Base-by-base conservation (phyloP, 768 basidiomycete species). In the Pisolithus marmoratus region DNA sequence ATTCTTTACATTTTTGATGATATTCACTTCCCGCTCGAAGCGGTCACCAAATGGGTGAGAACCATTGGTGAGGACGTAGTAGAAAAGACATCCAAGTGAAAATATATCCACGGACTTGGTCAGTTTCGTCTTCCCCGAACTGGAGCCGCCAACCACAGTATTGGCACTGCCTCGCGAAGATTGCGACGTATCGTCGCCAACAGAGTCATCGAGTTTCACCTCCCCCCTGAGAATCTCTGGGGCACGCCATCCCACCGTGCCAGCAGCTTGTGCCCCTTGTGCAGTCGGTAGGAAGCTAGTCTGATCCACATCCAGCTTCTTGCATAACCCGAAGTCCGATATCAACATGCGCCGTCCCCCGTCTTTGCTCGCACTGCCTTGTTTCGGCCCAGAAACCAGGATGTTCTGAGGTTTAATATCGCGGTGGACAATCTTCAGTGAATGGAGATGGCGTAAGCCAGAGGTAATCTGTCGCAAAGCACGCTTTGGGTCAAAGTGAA, bases 361-460 rank as follows among this genome's bases (percentile, higher is more conserved):
- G 59, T 64, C 72, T 62, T 63, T 71, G 54, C 70, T 70, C 29
- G 38, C 47, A 8, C 70, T 72, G 17, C 76, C 80, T 46, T 74
- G 76, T 60, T 86, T 87, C 2, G 81, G 80, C 14, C 73, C 74
- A 14, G 91, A 90, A 11, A 98, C 78, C 14, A 99, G 80, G 50
- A 99, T 97, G 63, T 99, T 99, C 67, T 94, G 95, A 5, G 95
- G 95, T 63, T 99, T 99, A 70, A 99, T 96, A 66, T 98, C 95
- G 29, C 95, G 83, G 71, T 98, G 95, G n/a, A 97, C 83, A 52
- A 98, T 87, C 70, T 95, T 96, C 61, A 98, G 81, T 8, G 82
- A 87, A 65, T 98, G 94, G 9, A 99, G 75, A 68, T 98, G 94
- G 49, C 85, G 78, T 56, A 99, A 69, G 15, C 96, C 96, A 29